Evolutionary conservation across 805 yeast species (phyloP), one percentile per base, ranked within the genome.

Genomic region (Nakazawaea ernobii): DNA sequence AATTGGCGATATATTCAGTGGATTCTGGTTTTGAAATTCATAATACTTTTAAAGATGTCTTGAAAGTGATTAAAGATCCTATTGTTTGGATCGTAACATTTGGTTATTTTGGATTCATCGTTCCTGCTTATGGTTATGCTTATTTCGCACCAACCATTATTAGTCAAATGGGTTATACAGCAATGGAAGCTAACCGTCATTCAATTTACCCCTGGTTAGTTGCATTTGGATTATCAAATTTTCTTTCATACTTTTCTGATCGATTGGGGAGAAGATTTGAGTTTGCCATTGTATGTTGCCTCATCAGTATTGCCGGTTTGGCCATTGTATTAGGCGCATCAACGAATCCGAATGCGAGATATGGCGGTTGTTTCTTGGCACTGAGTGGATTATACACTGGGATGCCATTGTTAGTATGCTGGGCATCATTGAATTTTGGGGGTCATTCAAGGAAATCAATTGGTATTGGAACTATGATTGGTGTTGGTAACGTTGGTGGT

Each of bases 181-280:
- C 87, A 2, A 83, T 80, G 55, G 69, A 76, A 48, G 92, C 95
- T 6, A 89, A 88, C 62, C 76, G 84, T 46, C 84, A 82, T 66
- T 84, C 95, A 0, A 86, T 89, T 43, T 89, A 87, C 54, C 95
- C 95, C 15, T 88, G 95, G 91, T 70, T 86, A 36, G 66, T 74
- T 26, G 86, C 95, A 0, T 84, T 88, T 58, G 89, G 83, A 6
- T 67, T 76, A 28, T 75, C 82, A 37, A 80, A 83, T 65, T 57
- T 77, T 4, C 52, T 74, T 14, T 91, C 95, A 0, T 67, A 71
- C 49, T 51, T 71, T 48, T 83, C 94, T 0, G 96, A 88, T 60
- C 62, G 58, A 39, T 45, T 67, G 20, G 68, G 74, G 51, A 58
- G 60, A 41, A 71, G 89, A 65, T 60, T 74, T 20, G 71, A 73